Evolutionary conservation across 2,329 filamentous ascomycete species (phyloP).

Genomic region (Aspergillus tanneri): DNA sequence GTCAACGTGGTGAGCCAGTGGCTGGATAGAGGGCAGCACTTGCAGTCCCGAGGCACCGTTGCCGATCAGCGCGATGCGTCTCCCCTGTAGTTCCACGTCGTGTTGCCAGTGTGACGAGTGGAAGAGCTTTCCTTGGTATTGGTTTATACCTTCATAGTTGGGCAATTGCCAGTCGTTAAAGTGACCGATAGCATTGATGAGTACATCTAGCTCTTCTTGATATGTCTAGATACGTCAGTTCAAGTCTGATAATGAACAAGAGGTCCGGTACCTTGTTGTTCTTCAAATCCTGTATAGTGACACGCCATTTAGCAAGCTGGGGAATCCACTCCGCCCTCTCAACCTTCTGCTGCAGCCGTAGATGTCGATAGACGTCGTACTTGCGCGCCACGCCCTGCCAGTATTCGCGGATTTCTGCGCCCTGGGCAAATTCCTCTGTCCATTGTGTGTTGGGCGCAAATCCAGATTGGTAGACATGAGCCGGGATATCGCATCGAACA

Average conservation of each 20-base stretch:
- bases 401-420: constrained; percentile 66
- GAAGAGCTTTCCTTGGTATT: constrained; percentile 57
- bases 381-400: constrained; percentile 63
- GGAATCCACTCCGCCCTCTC: constrained; percentile 58
- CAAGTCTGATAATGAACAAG: constrained; percentile 16
- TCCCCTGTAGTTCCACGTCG: constrained; percentile 50
- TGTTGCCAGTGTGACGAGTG: constrained; percentile 63
- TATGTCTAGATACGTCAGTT: constrained; percentile 35
- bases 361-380: constrained; percentile 61
- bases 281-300: constrained; percentile 43
- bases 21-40: constrained; percentile 42
- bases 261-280: constrained; percentile 25
- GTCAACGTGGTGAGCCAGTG: constrained; percentile 51
- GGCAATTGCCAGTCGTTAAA: constrained; percentile 67
- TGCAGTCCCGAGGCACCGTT: constrained; percentile 64
- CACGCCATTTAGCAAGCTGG: constrained; percentile 54
- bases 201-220: constrained; percentile 56
- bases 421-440: constrained; percentile 66
- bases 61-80: constrained; percentile 59
- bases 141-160: constrained; percentile 57
- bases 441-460: constrained; percentile 68
- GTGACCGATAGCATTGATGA: constrained; percentile 63
- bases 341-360: constrained; percentile 58
- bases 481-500: constrained; percentile 67
- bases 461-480: constrained; percentile 68